Base-by-base conservation (phyloP, 169 alveolate genomes). In the Plasmodium yoelii region DNA sequence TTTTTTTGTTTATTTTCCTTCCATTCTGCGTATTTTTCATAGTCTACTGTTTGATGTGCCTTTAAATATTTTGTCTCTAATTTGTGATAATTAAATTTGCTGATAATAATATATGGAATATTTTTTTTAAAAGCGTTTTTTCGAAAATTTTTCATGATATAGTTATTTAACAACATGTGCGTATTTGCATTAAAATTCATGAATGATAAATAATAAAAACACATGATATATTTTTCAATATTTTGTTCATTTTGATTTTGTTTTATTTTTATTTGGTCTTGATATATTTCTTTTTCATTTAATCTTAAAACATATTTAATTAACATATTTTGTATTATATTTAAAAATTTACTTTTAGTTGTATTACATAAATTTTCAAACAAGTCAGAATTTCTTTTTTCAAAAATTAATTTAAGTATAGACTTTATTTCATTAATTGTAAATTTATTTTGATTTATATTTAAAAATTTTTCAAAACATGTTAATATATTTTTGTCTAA, bases 171-270 rank as follows among this genome's bases (percentile, higher is more conserved):
- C 28, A 44, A 15, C 12, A 56, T 19, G 26, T 80, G 53, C 1
- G 64, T 60, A 44, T 65, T 55, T 12, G 34, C 39, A 47, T 80
- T 65, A 44, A 51, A 80, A 9, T 67, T 39, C 56, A 80, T 55
- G 42, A 80, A 80, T 3, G 90, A 80, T 47, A 80, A 9, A 8
- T 80, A 80, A 28, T 80, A 80, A 47, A 80, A 80, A 28, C 84
- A 80, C 90, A 80, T 80, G 28, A 61, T 67, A 44, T 47, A 53
- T 8, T 34, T 7, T 34, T 34, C 42, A 0, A 34, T 34, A 34
- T 6, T 5, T 34, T 34, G 42, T 34, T 34, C 42, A 34, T 34
- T 34, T 34, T 34, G 42, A 3, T 34, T 34, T 34, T 7, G 61
- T 42, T 26, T 22, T 15, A 77, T 10, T 42, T 26, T 22, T 15